Conservation (phyloP, 345 rosid species). For the Citropsis articulata region DNA sequence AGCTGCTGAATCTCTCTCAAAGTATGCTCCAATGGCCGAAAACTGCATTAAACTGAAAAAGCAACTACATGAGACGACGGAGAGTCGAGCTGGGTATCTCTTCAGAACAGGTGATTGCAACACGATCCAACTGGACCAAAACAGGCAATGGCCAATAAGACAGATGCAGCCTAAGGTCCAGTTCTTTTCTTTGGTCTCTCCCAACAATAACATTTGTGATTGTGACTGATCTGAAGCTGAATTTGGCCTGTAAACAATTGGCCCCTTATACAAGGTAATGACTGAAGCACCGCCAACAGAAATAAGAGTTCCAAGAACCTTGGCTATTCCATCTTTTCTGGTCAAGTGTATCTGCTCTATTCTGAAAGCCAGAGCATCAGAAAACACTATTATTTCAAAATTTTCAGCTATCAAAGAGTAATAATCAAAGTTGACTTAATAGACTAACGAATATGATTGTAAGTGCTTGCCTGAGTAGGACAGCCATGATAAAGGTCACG, state of each 20-base stretch:
- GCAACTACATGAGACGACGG: conserved; percentile 67
- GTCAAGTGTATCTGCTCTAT: conserved; percentile 51
- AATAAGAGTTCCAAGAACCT: conserved; percentile 55
- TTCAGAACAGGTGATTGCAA: conserved; percentile 69
- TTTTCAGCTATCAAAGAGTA: neutral
- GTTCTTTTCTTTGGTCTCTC: conserved; percentile 41
- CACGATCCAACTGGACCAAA: conserved; percentile 94
- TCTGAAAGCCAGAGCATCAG: conserved; percentile 25
- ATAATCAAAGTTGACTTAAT: neutral
- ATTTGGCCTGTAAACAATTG: conserved; percentile 43
- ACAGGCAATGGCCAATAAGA: conserved; percentile 59
- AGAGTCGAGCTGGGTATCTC: conserved; percentile 79
- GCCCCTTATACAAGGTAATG: conserved; percentile 65
- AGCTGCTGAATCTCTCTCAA: conserved; percentile 52
- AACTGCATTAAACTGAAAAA: conserved; percentile 66
- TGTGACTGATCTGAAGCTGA: conserved; percentile 12
- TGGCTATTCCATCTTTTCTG: conserved; percentile 57
- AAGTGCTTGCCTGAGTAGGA: conserved; percentile 41
- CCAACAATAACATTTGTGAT: conserved; percentile 13
- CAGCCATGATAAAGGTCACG: conserved; percentile 63
- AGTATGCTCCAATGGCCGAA: conserved; percentile 46
- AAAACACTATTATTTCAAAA: neutral
- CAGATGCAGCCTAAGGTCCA: conserved; percentile 52
- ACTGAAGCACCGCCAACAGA: conserved; percentile 58
- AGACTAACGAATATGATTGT: neutral